phyloP scores from a whole-genome alignment of 2,329 filamentous ascomycete species.

The Colletotrichum limetticola region DNA sequence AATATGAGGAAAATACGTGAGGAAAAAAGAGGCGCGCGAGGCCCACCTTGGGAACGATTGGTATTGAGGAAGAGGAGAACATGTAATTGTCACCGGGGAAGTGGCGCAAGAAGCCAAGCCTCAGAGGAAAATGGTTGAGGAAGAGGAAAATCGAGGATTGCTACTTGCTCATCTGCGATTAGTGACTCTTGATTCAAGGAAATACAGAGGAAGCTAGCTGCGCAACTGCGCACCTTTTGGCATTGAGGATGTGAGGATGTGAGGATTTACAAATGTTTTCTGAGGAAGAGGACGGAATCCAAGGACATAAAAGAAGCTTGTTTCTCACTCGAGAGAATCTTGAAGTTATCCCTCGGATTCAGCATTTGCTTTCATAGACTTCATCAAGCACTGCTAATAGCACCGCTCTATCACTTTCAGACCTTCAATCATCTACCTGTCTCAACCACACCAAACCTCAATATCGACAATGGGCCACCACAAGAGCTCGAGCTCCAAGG shows the following conservation, averaged over 20 bases:
- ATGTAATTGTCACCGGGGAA: neutral
- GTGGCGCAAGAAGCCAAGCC: conserved; percentile 2
- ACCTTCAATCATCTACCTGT: neutral
- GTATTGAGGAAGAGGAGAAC: neutral
- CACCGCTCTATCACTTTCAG: neutral
- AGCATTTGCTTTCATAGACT: too few species aligned
- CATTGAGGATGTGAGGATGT: too few species aligned
- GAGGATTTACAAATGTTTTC: neutral
- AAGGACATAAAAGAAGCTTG: neutral
- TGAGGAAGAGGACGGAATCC: neutral
- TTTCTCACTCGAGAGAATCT: too few species aligned
- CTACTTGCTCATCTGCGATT: neutral
- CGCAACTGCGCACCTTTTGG: neutral
- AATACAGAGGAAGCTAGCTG: neutral
- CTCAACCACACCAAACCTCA: neutral
- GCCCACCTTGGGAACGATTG: neutral
- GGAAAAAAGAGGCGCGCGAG: neutral
- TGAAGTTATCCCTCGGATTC: too few species aligned
- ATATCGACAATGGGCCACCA: neutral
- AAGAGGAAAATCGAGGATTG: neutral
- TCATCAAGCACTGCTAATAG: neutral
- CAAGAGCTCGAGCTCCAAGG: neutral
- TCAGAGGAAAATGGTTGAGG: too few species aligned
- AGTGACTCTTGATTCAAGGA: neutral
- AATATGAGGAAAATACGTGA: neutral